phyloP scores from a whole-genome alignment of 352 stramenopile species.

The Globisporangium lucens region DNA sequence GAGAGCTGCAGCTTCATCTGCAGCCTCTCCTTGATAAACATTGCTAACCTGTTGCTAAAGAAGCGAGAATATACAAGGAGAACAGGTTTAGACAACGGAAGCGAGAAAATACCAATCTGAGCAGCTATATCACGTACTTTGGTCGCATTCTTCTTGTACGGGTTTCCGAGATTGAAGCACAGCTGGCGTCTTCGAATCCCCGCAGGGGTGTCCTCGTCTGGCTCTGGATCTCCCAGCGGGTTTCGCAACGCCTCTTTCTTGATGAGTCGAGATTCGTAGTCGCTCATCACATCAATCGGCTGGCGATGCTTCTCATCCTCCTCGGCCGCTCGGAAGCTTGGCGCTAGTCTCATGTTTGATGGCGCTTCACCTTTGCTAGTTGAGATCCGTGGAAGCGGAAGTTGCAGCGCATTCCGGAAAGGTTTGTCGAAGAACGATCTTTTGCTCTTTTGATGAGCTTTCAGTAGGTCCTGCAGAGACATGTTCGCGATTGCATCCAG shows the following conservation, averaged over 20 bases:
- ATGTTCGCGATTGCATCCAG: conserved; percentile 64
- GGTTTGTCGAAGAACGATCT: conserved; percentile 50
- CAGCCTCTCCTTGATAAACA: conserved; percentile 80
- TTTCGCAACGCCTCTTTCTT: conserved; percentile 87
- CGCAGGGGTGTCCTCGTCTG: conserved; percentile 77
- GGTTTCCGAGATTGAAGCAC: conserved; percentile 84
- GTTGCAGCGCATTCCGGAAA: conserved; percentile 33
- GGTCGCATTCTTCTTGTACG: conserved; percentile 87
- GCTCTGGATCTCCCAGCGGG: conserved; percentile 77
- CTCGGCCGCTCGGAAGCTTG: conserved; percentile 55
- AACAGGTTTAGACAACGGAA: not conserved
- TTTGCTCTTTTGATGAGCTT: conserved; percentile 49
- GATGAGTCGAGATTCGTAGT: conserved; percentile 84
- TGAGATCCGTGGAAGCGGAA: conserved; percentile 30
- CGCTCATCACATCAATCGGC: conserved; percentile 86
- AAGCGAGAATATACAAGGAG: not conserved
- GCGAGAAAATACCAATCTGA: not conserved
- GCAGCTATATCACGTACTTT: conserved; percentile 38
- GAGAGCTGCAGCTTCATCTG: conserved; percentile 77
- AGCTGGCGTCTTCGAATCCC: conserved; percentile 72
- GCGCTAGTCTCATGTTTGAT: conserved; percentile 42
- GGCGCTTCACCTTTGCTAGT: conserved; percentile 17
- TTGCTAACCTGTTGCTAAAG: conserved; percentile 60
- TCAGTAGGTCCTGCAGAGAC: conserved; percentile 58
- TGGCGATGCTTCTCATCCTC: conserved; percentile 84